A percentile compares a stretch with the other conserved stretches of the same genome.
These are phyloP conservation scores for Selenicereus undatus DNA, from an alignment of 148 eudicot species.

Conservation along the genomic window DNA sequence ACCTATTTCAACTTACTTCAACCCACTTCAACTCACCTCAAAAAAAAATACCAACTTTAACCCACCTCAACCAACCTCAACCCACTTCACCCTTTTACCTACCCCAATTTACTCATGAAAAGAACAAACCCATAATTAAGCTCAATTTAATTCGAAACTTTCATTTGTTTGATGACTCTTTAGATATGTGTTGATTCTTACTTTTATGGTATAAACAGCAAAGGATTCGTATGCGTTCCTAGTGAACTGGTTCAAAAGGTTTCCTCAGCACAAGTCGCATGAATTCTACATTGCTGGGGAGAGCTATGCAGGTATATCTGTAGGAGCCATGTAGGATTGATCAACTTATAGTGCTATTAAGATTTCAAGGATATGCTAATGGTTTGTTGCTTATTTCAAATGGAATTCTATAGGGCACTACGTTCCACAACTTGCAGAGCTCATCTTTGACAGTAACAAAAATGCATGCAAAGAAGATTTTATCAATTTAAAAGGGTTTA, in stretches of 20 bases:
- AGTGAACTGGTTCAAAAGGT: background rate
- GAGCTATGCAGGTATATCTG: constrained; percentile 11
- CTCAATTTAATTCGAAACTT: too few species aligned
- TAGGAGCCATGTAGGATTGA: too few species aligned
- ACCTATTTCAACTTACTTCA: too few species aligned
- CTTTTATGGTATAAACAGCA: background rate
- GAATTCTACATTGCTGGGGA: constrained; percentile 5
- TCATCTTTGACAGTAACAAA: constrained; percentile 56
- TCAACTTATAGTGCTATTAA: background rate
- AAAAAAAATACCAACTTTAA: too few species aligned
- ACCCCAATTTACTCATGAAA: too few species aligned
- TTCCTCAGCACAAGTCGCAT: background rate
- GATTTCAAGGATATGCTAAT: background rate
- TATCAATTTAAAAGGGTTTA: constrained; percentile 71
- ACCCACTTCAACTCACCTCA: too few species aligned
- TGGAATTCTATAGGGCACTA: constrained; percentile 59
- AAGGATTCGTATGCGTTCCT: background rate
- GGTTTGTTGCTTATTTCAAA: background rate
- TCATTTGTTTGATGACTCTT: too few species aligned
- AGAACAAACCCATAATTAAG: too few species aligned
- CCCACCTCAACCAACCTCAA: too few species aligned
- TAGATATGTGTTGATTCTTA: too few species aligned
- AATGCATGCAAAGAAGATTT: constrained; percentile 37
- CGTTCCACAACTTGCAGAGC: constrained; percentile 77
- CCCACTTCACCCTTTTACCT: too few species aligned